Conservation (phyloP, 164 flowering plant species). For the Liriodendron chinense region DNA sequence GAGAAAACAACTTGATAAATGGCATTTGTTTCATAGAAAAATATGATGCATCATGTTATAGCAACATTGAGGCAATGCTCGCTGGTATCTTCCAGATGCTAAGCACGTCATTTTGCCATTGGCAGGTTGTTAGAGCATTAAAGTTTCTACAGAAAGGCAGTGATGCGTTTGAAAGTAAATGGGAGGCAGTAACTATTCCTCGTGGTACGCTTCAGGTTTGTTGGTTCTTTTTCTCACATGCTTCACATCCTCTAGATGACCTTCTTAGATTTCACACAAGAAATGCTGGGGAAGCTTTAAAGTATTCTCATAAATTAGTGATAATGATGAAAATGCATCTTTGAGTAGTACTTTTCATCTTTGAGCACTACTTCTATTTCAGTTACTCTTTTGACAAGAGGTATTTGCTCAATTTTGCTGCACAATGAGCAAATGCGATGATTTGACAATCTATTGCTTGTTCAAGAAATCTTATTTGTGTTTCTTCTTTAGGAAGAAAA, state of each 20-base stretch:
- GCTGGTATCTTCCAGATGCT: neutral
- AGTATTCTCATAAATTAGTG: neutral
- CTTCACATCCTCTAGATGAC: neutral
- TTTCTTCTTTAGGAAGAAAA: no score
- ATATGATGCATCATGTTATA: neutral
- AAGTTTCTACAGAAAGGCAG: conserved; percentile 57
- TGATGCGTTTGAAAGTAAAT: conserved; percentile 42
- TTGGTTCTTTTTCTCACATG: conserved; percentile 21
- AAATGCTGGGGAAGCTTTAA: neutral
- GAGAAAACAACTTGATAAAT: neutral
- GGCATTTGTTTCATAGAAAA: neutral
- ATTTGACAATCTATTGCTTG: no score
- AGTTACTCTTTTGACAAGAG: no score
- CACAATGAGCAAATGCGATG: no score
- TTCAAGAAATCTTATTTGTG: no score
- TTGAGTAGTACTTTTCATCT: neutral
- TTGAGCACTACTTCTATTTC: no score
- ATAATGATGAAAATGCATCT: neutral
- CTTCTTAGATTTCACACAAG: neutral
- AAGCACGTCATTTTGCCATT: neutral
- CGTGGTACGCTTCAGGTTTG: conserved; percentile 99
- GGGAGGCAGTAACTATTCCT: conserved; percentile 78
- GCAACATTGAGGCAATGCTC: neutral
- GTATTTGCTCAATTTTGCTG: no score
- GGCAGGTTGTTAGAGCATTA: conserved; percentile 89